Percentiles rank a stretch among this genome's conserved stretches.
Evolutionary conservation across 768 basidiomycete genomes (phyloP).

Genomic region (Trametes gibbosa): DNA sequence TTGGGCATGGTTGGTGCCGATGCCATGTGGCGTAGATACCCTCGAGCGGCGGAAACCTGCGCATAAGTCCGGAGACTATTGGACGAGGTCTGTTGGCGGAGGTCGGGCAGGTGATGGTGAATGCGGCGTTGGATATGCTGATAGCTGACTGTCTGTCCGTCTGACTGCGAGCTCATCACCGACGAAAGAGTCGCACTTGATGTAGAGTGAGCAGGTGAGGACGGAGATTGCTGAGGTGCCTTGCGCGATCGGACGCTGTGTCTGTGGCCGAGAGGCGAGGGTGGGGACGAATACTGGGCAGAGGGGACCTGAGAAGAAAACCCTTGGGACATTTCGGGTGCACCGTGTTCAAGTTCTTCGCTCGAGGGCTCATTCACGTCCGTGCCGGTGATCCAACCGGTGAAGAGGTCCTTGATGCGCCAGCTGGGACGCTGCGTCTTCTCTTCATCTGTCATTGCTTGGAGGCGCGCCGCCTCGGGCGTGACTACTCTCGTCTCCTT

Average conservation of each 20-base stretch:
- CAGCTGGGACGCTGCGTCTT: slow-evolving; percentile 31
- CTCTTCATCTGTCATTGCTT: slow-evolving; percentile 26
- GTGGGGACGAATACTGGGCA: slow-evolving; percentile 8
- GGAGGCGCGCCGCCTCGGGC: slow-evolving; percentile 66
- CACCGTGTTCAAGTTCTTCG: slow-evolving; percentile 6
- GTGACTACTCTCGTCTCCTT: slow-evolving; percentile 91
- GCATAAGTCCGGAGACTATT: slow-evolving; percentile 24
- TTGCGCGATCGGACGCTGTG: background rate
- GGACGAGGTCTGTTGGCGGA: slow-evolving; percentile 18
- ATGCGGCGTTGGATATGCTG: slow-evolving; percentile 14
- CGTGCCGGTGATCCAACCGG: slow-evolving; percentile 54
- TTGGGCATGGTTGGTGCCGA: slow-evolving; percentile 49
- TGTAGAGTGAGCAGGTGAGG: slow-evolving; percentile 15
- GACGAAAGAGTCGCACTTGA: slow-evolving; percentile 21
- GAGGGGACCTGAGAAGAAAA: background rate
- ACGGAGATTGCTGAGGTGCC: slow-evolving; percentile 1
- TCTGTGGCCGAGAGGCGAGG: slow-evolving; percentile 20
- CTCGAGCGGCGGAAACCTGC: slow-evolving; percentile 48
- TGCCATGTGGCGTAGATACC: slow-evolving; percentile 73
- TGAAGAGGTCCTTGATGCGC: slow-evolving; percentile 55
- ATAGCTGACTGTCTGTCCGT: slow-evolving; percentile 20
- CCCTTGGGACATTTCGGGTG: background rate
- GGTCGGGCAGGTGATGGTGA: slow-evolving; percentile 15
- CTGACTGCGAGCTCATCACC: slow-evolving; percentile 11
- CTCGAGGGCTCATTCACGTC: slow-evolving; percentile 2